Conservation (phyloP, 139 green algal genomes). For the Chlorella sp. region DNA sequence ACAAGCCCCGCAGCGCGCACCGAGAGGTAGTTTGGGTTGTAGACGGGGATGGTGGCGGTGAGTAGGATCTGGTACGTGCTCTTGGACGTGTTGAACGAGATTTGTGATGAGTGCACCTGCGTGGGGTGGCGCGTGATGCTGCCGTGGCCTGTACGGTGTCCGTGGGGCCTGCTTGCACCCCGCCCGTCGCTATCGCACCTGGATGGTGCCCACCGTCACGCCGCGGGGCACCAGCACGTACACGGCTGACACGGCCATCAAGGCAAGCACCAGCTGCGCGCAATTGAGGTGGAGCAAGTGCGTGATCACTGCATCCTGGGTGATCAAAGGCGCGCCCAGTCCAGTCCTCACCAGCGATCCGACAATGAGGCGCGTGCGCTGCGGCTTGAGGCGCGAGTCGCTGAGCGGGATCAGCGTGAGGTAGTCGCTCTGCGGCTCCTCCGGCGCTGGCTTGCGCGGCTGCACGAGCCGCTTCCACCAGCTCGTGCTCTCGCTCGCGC, state of each 20-base stretch:
- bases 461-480: background rate
- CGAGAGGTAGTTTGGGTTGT: constrained; percentile 76
- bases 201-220: constrained; percentile 57
- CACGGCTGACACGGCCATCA: constrained; percentile 29
- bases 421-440: background rate
- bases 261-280: constrained; percentile 21
- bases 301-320: background rate
- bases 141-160: too few species aligned
- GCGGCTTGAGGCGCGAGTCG: constrained; percentile 30
- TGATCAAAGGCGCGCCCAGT: background rate
- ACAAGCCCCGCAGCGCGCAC: too few species aligned
- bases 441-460: too few species aligned
- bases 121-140: too few species aligned
- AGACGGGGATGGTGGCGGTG: constrained; percentile 52
- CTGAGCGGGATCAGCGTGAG: constrained; percentile 25
- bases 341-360: background rate
- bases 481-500: too few species aligned
- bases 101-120: constrained; percentile 49
- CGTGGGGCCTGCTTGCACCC: too few species aligned
- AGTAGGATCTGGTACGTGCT: constrained; percentile 69
- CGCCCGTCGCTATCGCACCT: constrained; percentile 5
- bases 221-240: constrained; percentile 62
- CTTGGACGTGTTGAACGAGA: constrained; percentile 64
- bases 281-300: background rate
- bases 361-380: background rate